Percentiles rank a stretch among this genome's conserved stretches.
These are phyloP conservation scores for Saturnispora diversa DNA, from an alignment of 805 yeast genomes.

Conservation along the genomic window DNA sequence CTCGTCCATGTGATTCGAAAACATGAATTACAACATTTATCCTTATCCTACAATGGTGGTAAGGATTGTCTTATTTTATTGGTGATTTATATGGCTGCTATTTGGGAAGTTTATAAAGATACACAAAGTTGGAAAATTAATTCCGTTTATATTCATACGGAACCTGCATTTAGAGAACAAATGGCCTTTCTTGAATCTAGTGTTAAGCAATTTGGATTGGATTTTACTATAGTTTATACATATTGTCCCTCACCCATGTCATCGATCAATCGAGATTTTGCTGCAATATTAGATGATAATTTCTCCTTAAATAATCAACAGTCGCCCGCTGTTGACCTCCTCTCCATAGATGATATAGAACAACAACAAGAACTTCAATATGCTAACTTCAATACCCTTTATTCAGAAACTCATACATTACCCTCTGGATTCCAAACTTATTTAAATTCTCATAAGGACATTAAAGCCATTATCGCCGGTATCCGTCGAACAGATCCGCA, in stretches of 20 bases:
- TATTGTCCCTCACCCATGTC: neutral
- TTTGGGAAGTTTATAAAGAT: slow-evolving; percentile 19
- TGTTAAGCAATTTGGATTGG: slow-evolving; percentile 46
- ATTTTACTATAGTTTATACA: slow-evolving; percentile 27
- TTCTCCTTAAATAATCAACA: no score
- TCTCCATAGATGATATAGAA: no score
- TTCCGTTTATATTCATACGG: slow-evolving; percentile 70
- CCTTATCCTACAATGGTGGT: slow-evolving; percentile 92
- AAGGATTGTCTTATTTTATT: slow-evolving; percentile 92
- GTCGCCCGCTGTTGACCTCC: no score
- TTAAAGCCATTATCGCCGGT: slow-evolving; percentile 80
- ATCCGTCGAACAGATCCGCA: slow-evolving; percentile 84
- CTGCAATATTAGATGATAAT: neutral
- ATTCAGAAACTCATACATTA: slow-evolving; percentile 30
- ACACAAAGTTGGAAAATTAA: slow-evolving; percentile 17
- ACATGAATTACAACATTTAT: slow-evolving; percentile 39
- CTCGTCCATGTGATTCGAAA: slow-evolving; percentile 17
- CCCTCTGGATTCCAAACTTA: slow-evolving; percentile 59
- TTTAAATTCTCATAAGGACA: slow-evolving; percentile 40
- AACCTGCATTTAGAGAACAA: slow-evolving; percentile 63
- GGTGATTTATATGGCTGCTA: slow-evolving; percentile 57
- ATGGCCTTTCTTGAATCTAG: slow-evolving; percentile 56
- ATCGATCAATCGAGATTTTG: neutral
- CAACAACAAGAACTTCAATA: no score
- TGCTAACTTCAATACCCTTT: slow-evolving; percentile 2